Base-by-base conservation (phyloP, 1,139 yeast genomes). In the Kurtzmaniella natalensis region DNA sequence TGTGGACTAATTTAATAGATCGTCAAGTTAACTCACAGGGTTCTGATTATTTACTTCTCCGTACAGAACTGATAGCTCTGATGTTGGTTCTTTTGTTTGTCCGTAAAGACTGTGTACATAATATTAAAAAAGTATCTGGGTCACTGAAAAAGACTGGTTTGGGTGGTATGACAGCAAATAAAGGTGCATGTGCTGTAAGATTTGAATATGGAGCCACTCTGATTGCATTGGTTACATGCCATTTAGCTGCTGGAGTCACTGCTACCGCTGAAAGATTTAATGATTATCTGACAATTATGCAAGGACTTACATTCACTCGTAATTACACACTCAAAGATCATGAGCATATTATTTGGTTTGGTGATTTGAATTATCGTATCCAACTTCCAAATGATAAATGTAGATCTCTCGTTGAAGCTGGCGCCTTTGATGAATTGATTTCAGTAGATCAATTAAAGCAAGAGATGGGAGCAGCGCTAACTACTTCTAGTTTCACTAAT, bases 321-420 rank as follows among this genome's bases (percentile, higher is more conserved):
- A 85, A 87, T 39, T 65, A 63, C 42, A 70, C 73, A 17, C 76
- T 89, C 22, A 72, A 72, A 41, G 95, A 87, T 48, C 96, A 87
- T 53, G 96, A 92, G 52, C 77, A 81, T 25, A 74, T 88, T 3
- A 69, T 94, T 7, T 92, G 98, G 98, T 72, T 89, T 56, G 98
- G 99, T 4, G 99, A 94, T 57, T 83, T 94, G 56, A 94, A 94
- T 55, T 94, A 84, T 59, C 69, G 99, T 47, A 78, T 94, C 23
- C 66, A 76, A 19, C 58, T 88, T 46, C 73, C 85, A 0, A 87
- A 85, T 52, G 95, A 84, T 5, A 76, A 77, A 18, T 95, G 87
- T 9, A 65, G 95, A 37, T 53, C 61, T 5, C 55, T 78, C 37
- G 70, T 89, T 19, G 61, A 59, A 9, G 51, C 55, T 4, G 65